These are phyloP conservation scores for Xylariales sp. DNA, from an alignment of 2,329 filamentous ascomycete species.

Conservation along the genomic window DNA sequence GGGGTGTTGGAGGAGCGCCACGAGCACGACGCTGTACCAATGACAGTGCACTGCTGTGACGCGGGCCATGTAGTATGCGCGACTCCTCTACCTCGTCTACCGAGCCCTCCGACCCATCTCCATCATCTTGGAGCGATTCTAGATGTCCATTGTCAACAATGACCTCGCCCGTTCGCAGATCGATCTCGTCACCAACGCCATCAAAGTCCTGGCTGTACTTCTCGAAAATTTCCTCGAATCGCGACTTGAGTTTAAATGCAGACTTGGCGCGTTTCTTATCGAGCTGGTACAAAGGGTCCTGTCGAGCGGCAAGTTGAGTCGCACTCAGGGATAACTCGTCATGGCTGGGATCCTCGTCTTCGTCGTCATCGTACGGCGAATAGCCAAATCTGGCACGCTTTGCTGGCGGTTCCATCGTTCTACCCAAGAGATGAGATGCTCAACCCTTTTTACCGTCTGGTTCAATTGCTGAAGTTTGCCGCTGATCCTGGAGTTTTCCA, in stretches of 20 bases:
- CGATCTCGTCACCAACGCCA: slow-evolving; percentile 83
- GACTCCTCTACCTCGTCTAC: slow-evolving; percentile 29
- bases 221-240: slow-evolving; percentile 82
- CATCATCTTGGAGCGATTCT: slow-evolving; percentile 38
- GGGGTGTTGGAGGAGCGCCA: slow-evolving; percentile 1
- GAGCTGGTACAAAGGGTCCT: slow-evolving; percentile 53
- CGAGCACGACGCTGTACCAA: slow-evolving; percentile 7
- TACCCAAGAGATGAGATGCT: too few species aligned
- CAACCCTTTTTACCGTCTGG: too few species aligned
- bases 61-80: slow-evolving; percentile 26
- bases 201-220: slow-evolving; percentile 85
- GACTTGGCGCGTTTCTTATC: slow-evolving; percentile 61
- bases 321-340: slow-evolving; percentile 45
- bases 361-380: slow-evolving; percentile 30
- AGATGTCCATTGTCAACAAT: slow-evolving; percentile 92
- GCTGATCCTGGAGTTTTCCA: too few species aligned
- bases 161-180: slow-evolving; percentile 74
- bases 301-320: slow-evolving; percentile 40
- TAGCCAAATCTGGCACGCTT: slow-evolving; percentile 58
- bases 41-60: slow-evolving; percentile 11
- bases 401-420: slow-evolving; percentile 50
- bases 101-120: slow-evolving; percentile 30
- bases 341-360: slow-evolving; percentile 34
- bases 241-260: slow-evolving; percentile 70
- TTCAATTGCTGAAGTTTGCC: too few species aligned